phyloP scores from a whole-genome alignment of 768 basidiomycete species.

The Grammothele lineata region DNA sequence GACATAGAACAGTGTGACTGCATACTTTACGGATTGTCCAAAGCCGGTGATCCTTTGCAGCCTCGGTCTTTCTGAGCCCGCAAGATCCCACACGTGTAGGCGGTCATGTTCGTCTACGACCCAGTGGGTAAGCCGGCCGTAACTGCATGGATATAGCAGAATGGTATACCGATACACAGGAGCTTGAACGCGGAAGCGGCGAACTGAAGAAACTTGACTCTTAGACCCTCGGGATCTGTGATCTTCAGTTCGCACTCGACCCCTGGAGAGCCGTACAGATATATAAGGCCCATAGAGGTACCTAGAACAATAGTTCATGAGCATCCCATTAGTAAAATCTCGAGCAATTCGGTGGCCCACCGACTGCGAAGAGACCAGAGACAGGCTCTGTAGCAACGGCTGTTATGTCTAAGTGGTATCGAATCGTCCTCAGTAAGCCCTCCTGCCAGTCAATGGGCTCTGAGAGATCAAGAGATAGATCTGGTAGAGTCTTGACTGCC shows the following conservation, averaged over 20 bases:
- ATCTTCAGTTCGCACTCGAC: constrained; percentile 50
- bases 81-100: constrained; percentile 60
- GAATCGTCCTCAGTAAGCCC: constrained; percentile 43
- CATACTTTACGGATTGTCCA: constrained; percentile 38
- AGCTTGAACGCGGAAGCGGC: constrained; percentile 50
- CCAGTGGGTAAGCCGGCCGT: neutral
- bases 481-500: constrained; percentile 31
- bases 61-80: constrained; percentile 48
- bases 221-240: constrained; percentile 36
- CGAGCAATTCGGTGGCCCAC: constrained; percentile 25
- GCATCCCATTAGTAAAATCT: constrained; percentile 7
- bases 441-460: constrained; percentile 58
- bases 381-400: constrained; percentile 57
- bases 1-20: constrained; percentile 4
- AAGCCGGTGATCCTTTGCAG: constrained; percentile 45
- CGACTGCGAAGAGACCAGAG: constrained; percentile 56
- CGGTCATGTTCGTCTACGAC: constrained; percentile 44
- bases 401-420: constrained; percentile 48
- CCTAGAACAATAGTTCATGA: too few relatives aligned
- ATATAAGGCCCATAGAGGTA: constrained; percentile 56
- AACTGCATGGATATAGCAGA: neutral
- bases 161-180: constrained; percentile 54
- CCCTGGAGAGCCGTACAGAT: constrained; percentile 64
- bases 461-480: constrained; percentile 54
- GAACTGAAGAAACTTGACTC: constrained; percentile 61